phyloP scores from a whole-genome alignment of 306 rosid genomes.

The Dalbergia cochinchinensis region DNA sequence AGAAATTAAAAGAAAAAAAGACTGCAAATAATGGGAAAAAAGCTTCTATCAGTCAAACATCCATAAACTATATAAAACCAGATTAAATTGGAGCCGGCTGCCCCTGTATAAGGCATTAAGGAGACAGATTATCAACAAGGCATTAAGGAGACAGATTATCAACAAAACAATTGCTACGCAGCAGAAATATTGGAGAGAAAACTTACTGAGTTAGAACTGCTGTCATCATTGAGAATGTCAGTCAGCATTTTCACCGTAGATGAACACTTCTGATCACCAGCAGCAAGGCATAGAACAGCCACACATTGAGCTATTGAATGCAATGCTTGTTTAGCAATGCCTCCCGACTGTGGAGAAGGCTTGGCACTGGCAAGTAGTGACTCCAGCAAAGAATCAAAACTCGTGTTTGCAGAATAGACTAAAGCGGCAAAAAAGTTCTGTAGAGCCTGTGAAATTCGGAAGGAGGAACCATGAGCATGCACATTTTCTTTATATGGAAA shows the following conservation, averaged over 20 bases:
- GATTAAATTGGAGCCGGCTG: constrained; percentile 13
- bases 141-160: constrained; percentile 22
- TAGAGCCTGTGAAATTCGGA: constrained; percentile 70
- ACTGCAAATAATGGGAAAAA: constrained; percentile 20
- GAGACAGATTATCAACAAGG: constrained; percentile 26
- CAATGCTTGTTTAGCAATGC: constrained; percentile 97
- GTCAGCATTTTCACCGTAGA: constrained; percentile 95
- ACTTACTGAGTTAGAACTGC: constrained; percentile 83
- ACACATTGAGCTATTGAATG: constrained; percentile 97
- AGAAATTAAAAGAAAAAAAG: neutral
- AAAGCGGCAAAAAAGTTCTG: constrained; percentile 91
- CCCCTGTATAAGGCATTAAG: neutral
- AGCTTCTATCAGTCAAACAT: constrained; percentile 21
- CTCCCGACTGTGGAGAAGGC: constrained; percentile 96
- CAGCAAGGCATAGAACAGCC: constrained; percentile 97
- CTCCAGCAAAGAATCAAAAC: constrained; percentile 91
- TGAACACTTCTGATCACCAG: constrained; percentile 89
- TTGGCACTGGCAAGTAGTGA: constrained; percentile 91
- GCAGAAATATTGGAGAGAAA: neutral
- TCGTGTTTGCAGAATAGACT: constrained; percentile 92
- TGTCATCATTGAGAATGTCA: constrained; percentile 83
- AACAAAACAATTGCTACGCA: constrained; percentile 18
- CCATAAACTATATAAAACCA: constrained; percentile 25
- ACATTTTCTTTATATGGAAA: too few species aligned
- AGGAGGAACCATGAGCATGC: constrained; percentile 41